Evolutionary conservation across 441 rosid species (phyloP), one percentile per base, ranked within the genome.

Genomic region (Euphorbia schlechtendalii): DNA sequence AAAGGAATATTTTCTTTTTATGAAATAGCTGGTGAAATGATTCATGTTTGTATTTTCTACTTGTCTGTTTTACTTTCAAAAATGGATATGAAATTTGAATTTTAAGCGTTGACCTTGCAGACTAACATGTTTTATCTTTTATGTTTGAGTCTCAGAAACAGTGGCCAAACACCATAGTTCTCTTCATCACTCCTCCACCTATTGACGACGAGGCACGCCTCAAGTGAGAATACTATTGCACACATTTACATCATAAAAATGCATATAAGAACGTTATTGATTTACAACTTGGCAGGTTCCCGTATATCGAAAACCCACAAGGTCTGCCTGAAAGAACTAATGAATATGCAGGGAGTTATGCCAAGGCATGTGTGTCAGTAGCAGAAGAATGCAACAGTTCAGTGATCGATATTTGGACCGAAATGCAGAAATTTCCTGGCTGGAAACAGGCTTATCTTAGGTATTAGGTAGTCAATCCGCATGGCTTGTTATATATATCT

Each of bases 131-230:
- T 56, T 1, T 30, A 11, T 60, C 0, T 27, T n/a, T 57, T 32
- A n/a, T n/a, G n/a, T 34, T 52, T 45, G 56, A 53, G 53, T 59
- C 57, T 56, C 82, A 87, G 98, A 74, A 73, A 38, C 85, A 71
- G 36, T 91, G 94, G 88, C 90, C 94, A 32, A 62, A 65, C 6
- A 72, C 81, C n/a, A 72, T 73, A 48, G 46, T 88, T 59, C 73
- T 89, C 67, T 84, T 85, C 63, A 80, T 91, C 38, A 81, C 90
- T 54, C 98, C 96, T 22, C 96, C 97, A 64, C 97, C 98, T 3
- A 82, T 91, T 13, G 89, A 89, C 68, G 95, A 91, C 77, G 92
- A 75, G 38, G 88, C 77, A 21, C 96, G 98, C 59, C 86, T 87
- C 45, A 63, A 73, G 98, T 91, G 80, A 34, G 62, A 9, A 56